Evolutionary conservation across 225 moss, liverwort and hornwort genomes (phyloP).

Genomic region (Pleurozium schreberi): DNA sequence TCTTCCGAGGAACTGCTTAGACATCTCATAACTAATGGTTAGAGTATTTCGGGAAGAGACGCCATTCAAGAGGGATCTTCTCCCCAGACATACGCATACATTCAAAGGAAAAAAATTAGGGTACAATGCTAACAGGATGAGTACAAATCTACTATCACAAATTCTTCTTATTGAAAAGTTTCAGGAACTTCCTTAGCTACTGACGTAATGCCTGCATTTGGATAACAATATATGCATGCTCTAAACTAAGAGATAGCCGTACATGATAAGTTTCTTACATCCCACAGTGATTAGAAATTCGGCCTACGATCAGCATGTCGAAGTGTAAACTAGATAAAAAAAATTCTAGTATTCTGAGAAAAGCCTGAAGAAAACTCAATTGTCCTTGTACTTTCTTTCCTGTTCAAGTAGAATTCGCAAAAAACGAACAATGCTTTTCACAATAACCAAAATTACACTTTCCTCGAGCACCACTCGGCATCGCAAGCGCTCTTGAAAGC

Average conservation of each 20-base stretch:
- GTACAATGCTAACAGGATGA: neutral
- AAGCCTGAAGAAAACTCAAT: neutral
- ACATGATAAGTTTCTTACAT: neutral
- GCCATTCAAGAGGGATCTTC: neutral
- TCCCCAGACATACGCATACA: neutral
- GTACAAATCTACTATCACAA: neutral
- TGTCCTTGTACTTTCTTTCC: neutral
- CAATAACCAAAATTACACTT: neutral
- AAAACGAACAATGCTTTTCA: neutral
- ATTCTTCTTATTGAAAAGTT: neutral
- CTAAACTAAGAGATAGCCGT: neutral
- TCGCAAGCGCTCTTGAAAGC: neutral
- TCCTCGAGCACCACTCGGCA: neutral
- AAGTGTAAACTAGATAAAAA: neutral
- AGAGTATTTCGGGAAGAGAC: neutral
- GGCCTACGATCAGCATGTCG: neutral
- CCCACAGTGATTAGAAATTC: neutral
- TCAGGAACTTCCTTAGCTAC: neutral
- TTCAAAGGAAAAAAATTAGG: neutral
- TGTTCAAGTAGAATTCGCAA: neutral
- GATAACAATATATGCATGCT: neutral
- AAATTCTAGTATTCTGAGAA: neutral
- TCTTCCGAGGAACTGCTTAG: slow-evolving; percentile 66
- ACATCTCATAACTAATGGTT: neutral
- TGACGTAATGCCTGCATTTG: neutral